Base-by-base conservation (phyloP, 2,329 filamentous ascomycete species). In the Aspergillus brunneoviolaceus region DNA sequence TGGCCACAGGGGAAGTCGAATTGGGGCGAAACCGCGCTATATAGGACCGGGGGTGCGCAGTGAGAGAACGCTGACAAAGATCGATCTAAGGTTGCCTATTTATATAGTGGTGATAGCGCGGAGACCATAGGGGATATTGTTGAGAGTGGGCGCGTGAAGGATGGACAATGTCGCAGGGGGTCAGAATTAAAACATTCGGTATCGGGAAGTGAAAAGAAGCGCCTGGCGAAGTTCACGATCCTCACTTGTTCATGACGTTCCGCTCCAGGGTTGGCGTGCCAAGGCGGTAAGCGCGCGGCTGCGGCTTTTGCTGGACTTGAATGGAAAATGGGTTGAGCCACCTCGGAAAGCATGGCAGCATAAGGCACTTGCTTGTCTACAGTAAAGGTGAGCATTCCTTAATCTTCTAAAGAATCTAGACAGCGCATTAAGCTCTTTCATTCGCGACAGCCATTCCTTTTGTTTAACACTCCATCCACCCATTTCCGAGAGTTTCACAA, bases 261-360 rank as follows among this genome's bases (percentile, higher is more conserved):
- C 67, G 57, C 65, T 49, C 65, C 60, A 61, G 64, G 61, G 58
- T 59, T 61, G 56, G 61, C 60, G 52, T 64, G 68, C 71, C 70
- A 71, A 72, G 69, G 66, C 66, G 48, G 55, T 63, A 71, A 70
- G 68, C 70, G 71, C 71, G 72, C 70, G 70, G 62, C 63, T 72
- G 66, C 65, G 60, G 60, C 58, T 49, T 49, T 60, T 14, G 39
- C 39, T 42, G 12, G 16, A n/a, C 27, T 42, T n/a, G 14, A 42
- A 57, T 59, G 29, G 19, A 59, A 51, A 1, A 9, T 47, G 48
- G 52, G 33, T 54, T 59, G 60, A 49, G 54, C 56, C 59, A 61
- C 61, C 39, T 63, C 61, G 61, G 59, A 55, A 61, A 56, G 50
- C 50, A 55, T 57, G 54, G 33, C 29, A 25, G 47, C 25, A 31